A percentile compares a stretch with the other conserved stretches of the same genome.
These are phyloP conservation scores for Grosmannia huntii DNA, from an alignment of 2,329 filamentous ascomycete species.

Conservation along the genomic window DNA sequence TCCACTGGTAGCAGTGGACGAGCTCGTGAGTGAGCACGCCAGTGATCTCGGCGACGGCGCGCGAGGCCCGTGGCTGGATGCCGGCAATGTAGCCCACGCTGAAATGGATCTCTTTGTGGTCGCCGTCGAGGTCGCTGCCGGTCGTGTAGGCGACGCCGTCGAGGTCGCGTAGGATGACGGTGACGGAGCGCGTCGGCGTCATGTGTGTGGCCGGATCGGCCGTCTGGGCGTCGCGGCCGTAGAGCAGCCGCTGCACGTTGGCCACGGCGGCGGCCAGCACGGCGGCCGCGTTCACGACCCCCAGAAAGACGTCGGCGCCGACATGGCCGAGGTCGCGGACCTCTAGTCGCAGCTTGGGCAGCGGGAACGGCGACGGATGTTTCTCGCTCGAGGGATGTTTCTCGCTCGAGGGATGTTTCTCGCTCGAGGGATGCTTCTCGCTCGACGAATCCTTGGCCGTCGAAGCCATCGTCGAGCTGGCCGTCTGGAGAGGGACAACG, in stretches of 20 bases:
- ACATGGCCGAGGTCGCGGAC: constrained; percentile 44
- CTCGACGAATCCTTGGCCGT: no score
- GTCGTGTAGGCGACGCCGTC: constrained; percentile 82
- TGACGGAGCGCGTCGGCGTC: constrained; percentile 70
- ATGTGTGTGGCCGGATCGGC: constrained; percentile 26
- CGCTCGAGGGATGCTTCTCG: neutral
- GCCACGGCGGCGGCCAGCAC: constrained; percentile 51
- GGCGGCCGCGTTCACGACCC: constrained; percentile 46
- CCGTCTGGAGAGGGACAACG: neutral
- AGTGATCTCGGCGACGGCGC: constrained; percentile 49
- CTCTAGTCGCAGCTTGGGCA: constrained; percentile 47
- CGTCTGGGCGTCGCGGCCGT: constrained; percentile 31
- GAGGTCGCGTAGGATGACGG: constrained; percentile 68
- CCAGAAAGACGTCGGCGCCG: constrained; percentile 55
- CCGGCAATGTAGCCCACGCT: constrained; percentile 59
- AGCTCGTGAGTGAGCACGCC: constrained; percentile 87
- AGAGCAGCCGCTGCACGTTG: constrained; percentile 61
- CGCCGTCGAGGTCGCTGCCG: constrained; percentile 61
- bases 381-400: neutral
- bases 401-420: neutral
- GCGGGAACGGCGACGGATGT: constrained; percentile 23
- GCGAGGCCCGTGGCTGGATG: constrained; percentile 25
- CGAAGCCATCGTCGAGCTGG: neutral
- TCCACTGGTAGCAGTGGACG: constrained; percentile 88
- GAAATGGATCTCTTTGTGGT: constrained; percentile 91